phyloP scores from a whole-genome alignment of 495 filamentous ascomycete genomes.

The Trichocladium uniseriatum region DNA sequence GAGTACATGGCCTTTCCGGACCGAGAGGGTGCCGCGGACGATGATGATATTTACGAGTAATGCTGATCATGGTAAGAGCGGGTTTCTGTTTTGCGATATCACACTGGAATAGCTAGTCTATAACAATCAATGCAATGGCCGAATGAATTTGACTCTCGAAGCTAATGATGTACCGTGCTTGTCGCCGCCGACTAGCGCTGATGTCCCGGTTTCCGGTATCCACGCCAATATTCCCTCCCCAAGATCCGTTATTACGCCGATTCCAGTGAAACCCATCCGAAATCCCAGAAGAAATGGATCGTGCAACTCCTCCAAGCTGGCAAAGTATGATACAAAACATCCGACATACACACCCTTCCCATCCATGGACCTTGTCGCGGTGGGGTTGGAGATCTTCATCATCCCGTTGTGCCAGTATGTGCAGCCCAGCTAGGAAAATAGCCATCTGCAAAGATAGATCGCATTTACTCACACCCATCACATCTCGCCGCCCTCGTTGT shows the following conservation, averaged over 20 bases:
- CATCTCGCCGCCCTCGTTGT: not conserved
- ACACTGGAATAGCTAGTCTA: not conserved
- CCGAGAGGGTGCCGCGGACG: conserved; percentile 39
- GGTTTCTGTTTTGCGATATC: conserved; percentile 2
- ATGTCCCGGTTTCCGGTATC: not conserved
- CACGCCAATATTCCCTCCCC: not conserved
- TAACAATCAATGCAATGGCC: not conserved
- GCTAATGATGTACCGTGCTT: not conserved
- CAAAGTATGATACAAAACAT: not conserved
- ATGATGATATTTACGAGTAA: conserved; percentile 35
- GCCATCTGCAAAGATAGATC: too few relatives aligned
- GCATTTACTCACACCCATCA: not conserved
- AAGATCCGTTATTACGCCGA: not conserved
- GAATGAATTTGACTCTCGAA: not conserved
- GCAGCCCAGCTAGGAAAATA: too few relatives aligned
- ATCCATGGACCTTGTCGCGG: not conserved
- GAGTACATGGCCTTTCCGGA: conserved; percentile 60
- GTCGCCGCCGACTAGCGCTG: not conserved
- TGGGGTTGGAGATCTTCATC: too few relatives aligned
- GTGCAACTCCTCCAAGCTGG: not conserved
- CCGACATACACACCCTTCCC: not conserved
- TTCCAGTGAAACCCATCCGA: not conserved
- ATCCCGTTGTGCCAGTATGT: too few relatives aligned
- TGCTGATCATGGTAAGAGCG: conserved; percentile 11
- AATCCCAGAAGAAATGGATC: not conserved